Percentiles rank a stretch among this genome's conserved stretches.
phyloP scores from a whole-genome alignment of 352 stramenopile species.

The Phytophthora constricta region DNA sequence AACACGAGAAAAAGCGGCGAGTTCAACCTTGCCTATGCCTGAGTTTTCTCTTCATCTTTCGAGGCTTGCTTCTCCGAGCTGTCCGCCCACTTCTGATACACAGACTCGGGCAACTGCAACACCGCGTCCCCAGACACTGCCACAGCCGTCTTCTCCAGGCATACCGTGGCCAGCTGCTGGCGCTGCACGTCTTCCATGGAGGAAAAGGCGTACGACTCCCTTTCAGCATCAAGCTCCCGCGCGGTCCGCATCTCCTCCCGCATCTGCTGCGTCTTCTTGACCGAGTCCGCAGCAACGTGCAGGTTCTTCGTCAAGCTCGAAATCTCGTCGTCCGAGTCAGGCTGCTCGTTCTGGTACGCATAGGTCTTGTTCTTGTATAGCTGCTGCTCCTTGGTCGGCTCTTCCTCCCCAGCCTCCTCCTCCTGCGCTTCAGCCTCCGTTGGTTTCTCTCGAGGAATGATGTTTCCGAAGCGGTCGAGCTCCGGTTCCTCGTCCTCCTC shows the following conservation, averaged over 20 bases:
- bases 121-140: conserved; percentile 77
- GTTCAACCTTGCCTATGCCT: too few species aligned
- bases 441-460: conserved; percentile 32
- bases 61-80: conserved; percentile 25
- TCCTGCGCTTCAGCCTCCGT: conserved; percentile 34
- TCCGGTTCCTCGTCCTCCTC: conserved; percentile 42
- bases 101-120: conserved; percentile 70
- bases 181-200: conserved; percentile 78
- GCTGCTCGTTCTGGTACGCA: conserved; percentile 24
- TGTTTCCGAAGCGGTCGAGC: conserved; percentile 47
- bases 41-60: neutral
- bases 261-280: conserved; percentile 72
- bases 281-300: conserved; percentile 46
- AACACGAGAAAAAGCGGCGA: neutral
- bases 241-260: conserved; percentile 47
- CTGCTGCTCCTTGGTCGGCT: conserved; percentile 43
- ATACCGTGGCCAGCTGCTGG: conserved; percentile 69
- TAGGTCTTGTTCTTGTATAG: conserved; percentile 66
- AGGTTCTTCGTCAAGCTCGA: conserved; percentile 67
- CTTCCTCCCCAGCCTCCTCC: conserved; percentile 10
- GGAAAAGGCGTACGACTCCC: conserved; percentile 52
- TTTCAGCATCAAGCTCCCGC: conserved; percentile 28
- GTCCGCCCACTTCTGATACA: conserved; percentile 69
- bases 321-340: conserved; percentile 66
- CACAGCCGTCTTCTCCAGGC: conserved; percentile 70